Percentiles rank a stretch among this genome's conserved stretches.
Evolutionary conservation across 164 flowering plant species (phyloP).

Genomic region (Sextonia rubra): DNA sequence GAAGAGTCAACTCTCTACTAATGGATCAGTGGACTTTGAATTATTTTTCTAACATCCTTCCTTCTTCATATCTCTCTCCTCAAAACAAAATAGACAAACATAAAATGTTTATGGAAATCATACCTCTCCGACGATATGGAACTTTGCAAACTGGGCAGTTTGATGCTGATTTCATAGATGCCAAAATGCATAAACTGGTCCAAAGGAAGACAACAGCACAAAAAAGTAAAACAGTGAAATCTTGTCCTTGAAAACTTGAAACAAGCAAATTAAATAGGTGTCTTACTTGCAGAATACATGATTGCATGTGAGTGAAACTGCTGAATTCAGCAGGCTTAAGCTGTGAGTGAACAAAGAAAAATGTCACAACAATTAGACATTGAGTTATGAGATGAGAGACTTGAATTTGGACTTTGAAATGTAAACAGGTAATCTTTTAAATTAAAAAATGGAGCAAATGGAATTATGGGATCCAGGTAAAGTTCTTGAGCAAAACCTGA

Average conservation of each 20-base stretch:
- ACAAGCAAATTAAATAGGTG: neutral
- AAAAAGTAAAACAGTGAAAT: neutral
- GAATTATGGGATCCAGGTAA: neutral
- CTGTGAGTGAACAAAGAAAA: constrained; percentile 33
- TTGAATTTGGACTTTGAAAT: neutral
- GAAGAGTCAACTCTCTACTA: neutral
- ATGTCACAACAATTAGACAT: neutral
- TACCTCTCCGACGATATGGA: constrained; percentile 84
- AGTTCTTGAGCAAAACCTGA: neutral
- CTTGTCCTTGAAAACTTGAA: neutral
- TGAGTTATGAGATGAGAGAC: neutral
- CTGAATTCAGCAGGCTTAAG: constrained; percentile 61
- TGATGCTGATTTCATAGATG: constrained; percentile 68
- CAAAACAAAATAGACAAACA: neutral
- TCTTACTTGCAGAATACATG: constrained; percentile 92
- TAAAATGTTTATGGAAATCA: neutral
- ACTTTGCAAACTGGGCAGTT: constrained; percentile 92
- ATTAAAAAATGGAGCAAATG: neutral
- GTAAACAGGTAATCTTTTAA: neutral
- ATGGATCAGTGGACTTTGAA: neutral
- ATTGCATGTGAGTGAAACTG: constrained; percentile 81
- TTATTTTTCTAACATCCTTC: neutral
- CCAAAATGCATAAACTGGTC: constrained; percentile 63
- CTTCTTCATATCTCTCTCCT: neutral
- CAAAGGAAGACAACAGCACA: neutral